Percentiles rank a stretch among this genome's conserved stretches.
These are phyloP conservation scores for Inonotus obliquus DNA, from an alignment of 1,284 basidiomycete genomes.

Conservation along the genomic window DNA sequence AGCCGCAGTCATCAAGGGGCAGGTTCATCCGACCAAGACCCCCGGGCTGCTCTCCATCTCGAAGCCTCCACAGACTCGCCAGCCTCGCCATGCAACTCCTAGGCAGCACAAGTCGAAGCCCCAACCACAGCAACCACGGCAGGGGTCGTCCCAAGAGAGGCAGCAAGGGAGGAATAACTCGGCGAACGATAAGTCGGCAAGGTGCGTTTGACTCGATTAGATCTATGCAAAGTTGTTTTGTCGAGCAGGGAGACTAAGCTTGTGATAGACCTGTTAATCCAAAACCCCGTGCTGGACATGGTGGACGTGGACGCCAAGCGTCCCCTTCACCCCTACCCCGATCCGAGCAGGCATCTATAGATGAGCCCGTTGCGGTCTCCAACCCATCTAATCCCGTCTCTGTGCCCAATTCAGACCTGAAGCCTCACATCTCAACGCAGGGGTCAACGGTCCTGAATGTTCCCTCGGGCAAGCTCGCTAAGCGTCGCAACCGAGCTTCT, in stretches of 20 bases:
- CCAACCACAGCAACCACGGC: neutral
- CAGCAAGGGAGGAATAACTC: conserved; percentile 12
- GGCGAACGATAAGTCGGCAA: conserved; percentile 16
- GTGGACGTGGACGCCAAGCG: conserved; percentile 17
- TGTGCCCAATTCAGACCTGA: neutral
- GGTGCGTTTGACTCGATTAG: conserved; percentile 4
- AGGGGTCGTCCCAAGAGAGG: conserved; percentile 8
- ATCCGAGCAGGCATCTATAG: conserved; percentile 13
- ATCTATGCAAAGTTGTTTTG: neutral
- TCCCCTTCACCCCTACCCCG: conserved; percentile 16
- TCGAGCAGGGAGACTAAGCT: neutral
- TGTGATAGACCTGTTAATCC: conserved; percentile 3
- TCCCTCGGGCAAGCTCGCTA: conserved; percentile 17
- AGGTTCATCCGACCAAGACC: conserved; percentile 61
- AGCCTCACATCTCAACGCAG: neutral
- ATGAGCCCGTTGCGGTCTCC: conserved; percentile 8
- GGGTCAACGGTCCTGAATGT: conserved; percentile 7
- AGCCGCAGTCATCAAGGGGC: conserved; percentile 41
- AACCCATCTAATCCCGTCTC: neutral
- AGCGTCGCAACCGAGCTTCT: conserved; percentile 16
- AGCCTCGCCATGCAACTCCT: conserved; percentile 13
- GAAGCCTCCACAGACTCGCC: conserved; percentile 38
- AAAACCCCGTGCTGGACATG: conserved; percentile 20
- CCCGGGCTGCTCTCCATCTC: conserved; percentile 67
- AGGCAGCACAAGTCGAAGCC: conserved; percentile 15